These are phyloP conservation scores for Podaxis carcinomalis DNA, from an alignment of 768 basidiomycete genomes.

Conservation along the genomic window DNA sequence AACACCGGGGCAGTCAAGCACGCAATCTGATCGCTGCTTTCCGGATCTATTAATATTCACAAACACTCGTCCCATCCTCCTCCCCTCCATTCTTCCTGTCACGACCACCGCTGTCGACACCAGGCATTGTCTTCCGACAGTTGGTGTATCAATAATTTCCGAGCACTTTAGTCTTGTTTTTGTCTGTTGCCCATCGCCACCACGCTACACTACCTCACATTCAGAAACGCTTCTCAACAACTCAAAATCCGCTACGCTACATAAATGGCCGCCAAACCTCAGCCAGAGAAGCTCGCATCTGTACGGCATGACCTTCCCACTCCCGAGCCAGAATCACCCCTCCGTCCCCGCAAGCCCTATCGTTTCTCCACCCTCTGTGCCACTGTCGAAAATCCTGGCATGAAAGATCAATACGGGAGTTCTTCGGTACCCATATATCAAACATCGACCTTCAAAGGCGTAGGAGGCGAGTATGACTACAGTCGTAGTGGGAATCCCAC, in stretches of 20 bases:
- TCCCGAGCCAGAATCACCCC: slow-evolving; percentile 77
- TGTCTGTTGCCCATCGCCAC: neutral
- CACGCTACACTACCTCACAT: too few species aligned
- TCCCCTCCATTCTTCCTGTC: neutral
- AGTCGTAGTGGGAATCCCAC: slow-evolving; percentile 96
- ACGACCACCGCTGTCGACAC: neutral
- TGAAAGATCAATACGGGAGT: slow-evolving; percentile 94
- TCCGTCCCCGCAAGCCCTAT: slow-evolving; percentile 66
- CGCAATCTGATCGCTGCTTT: slow-evolving; percentile 22
- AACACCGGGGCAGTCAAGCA: slow-evolving; percentile 17
- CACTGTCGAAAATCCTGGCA: slow-evolving; percentile 85
- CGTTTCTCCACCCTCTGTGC: slow-evolving; percentile 89
- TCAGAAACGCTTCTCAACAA: too few species aligned
- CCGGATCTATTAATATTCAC: slow-evolving; percentile 1
- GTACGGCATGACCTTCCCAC: slow-evolving; percentile 60
- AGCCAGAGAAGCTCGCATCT: neutral
- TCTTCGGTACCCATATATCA: slow-evolving; percentile 98
- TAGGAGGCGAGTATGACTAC: slow-evolving; percentile 89
- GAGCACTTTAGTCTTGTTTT: neutral
- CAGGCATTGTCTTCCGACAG: neutral
- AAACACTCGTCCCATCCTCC: neutral
- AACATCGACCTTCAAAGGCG: slow-evolving; percentile 95
- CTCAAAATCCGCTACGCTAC: neutral
- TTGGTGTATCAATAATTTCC: neutral
- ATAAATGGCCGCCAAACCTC: slow-evolving; percentile 1